Conservation (phyloP, 192 early-diverging fungal genomes). For the Lunasporangiospora selenospora region DNA sequence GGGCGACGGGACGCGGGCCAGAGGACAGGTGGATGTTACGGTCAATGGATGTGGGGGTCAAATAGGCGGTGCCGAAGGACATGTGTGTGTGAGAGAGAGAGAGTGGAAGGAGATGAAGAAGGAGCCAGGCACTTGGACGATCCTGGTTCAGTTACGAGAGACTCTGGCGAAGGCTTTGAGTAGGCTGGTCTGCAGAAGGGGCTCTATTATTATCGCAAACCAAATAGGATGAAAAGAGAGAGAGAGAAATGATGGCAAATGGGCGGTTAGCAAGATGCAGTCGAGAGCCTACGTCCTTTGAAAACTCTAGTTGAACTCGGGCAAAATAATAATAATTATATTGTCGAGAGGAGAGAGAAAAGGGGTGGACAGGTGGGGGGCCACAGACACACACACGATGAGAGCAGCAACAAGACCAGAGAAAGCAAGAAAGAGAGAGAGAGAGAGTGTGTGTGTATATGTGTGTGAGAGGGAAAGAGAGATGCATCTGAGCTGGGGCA, state of each 20-base stretch:
- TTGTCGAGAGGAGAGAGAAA: no score
- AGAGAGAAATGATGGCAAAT: neutral
- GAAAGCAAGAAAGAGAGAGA: constrained; percentile 3
- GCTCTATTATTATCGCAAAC: neutral
- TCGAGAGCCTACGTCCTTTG: no score
- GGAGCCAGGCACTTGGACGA: neutral
- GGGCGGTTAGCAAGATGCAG: neutral
- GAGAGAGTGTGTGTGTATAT: neutral
- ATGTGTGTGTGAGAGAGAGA: constrained; percentile 5
- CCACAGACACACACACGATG: neutral
- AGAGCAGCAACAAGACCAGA: neutral
- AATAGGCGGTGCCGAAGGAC: constrained; percentile 37
- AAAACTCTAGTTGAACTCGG: no score
- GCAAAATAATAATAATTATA: no score
- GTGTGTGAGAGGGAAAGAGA: constrained; percentile 2
- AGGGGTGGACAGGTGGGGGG: no score
- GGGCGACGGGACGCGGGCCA: constrained; percentile 13
- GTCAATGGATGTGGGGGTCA: constrained; percentile 31
- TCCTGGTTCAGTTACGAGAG: neutral
- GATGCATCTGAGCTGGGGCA: no score
- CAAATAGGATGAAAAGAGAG: neutral
- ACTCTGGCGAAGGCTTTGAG: neutral
- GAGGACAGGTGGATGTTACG: constrained; percentile 22
- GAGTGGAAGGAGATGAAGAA: neutral
- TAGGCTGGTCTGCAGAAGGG: neutral